Conservation (phyloP, 768 basidiomycete genomes). For the Phaeotremella fagi region DNA sequence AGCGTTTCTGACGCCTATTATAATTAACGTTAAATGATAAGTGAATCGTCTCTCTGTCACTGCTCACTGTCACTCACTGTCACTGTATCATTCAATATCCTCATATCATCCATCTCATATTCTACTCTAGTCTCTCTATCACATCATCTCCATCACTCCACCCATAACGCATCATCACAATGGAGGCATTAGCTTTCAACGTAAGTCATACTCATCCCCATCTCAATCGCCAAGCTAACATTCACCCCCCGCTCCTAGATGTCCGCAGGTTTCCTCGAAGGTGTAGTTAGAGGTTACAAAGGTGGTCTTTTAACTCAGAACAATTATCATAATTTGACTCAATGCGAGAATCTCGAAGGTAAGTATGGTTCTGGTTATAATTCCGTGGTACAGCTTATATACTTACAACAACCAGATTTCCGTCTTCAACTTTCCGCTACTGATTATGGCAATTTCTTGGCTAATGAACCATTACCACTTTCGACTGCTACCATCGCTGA, state of each 20-base stretch:
- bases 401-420: slow-evolving; percentile 69
- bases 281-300: slow-evolving; percentile 75
- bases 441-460: slow-evolving; percentile 96
- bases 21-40: no score
- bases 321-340: slow-evolving; percentile 88
- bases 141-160: not conserved
- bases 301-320: slow-evolving; percentile 80
- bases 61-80: no score
- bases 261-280: slow-evolving; percentile 51
- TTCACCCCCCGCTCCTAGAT: slow-evolving; percentile 38
- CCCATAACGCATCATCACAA: slow-evolving; percentile 18
- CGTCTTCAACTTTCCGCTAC: slow-evolving; percentile 91
- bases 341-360: slow-evolving; percentile 98
- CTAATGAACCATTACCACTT: slow-evolving; percentile 89
- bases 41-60: no score
- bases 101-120: not conserved
- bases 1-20: no score
- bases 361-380: slow-evolving; percentile 18
- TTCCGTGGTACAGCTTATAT: not conserved
- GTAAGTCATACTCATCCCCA: slow-evolving; percentile 14
- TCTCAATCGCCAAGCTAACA: not conserved
- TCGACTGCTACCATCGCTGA: slow-evolving; percentile 94
- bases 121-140: not conserved
- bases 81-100: no score
- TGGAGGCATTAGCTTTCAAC: slow-evolving; percentile 50